phyloP scores from a whole-genome alignment of 768 basidiomycete genomes.

The Suillus decipiens region DNA sequence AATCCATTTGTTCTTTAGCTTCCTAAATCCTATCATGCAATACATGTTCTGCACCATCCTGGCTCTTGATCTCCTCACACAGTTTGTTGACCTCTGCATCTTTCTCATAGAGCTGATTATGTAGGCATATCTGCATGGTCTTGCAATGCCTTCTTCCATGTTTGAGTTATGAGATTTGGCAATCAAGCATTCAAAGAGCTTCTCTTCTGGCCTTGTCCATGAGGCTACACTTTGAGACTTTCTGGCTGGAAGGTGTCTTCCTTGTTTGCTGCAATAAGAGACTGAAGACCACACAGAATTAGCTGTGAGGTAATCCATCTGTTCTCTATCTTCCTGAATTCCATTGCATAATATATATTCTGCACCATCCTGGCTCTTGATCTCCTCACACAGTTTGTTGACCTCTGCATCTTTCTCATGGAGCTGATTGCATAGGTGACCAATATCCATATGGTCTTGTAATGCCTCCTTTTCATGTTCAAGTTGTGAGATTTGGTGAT shows the following conservation, averaged over 20 bases:
- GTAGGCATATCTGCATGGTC: neutral
- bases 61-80: conserved; percentile 43
- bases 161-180: conserved; percentile 76
- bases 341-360: conserved; percentile 56
- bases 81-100: conserved; percentile 30
- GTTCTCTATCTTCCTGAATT: conserved; percentile 55
- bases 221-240: conserved; percentile 74
- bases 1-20: conserved; percentile 62
- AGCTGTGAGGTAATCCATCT: conserved; percentile 54
- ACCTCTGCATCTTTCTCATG: conserved; percentile 19
- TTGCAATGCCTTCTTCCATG: conserved; percentile 53
- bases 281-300: conserved; percentile 15
- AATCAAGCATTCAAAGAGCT: conserved; percentile 78
- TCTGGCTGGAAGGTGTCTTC: too few relatives aligned
- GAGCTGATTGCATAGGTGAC: conserved; percentile 35
- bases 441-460: conserved; percentile 20
- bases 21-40: conserved; percentile 54
- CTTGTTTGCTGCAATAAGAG: conserved; percentile 35
- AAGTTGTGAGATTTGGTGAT: conserved; percentile 75
- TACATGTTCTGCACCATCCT: conserved; percentile 55
- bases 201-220: conserved; percentile 84
- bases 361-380: conserved; percentile 51
- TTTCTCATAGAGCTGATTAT: conserved; percentile 36
- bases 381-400: conserved; percentile 42
- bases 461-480: conserved; percentile 61